A percentile compares a stretch with the other conserved stretches of the same genome.
Conservation (phyloP, 352 stramenopile species). For the Phytophthora pseudosyringae region DNA sequence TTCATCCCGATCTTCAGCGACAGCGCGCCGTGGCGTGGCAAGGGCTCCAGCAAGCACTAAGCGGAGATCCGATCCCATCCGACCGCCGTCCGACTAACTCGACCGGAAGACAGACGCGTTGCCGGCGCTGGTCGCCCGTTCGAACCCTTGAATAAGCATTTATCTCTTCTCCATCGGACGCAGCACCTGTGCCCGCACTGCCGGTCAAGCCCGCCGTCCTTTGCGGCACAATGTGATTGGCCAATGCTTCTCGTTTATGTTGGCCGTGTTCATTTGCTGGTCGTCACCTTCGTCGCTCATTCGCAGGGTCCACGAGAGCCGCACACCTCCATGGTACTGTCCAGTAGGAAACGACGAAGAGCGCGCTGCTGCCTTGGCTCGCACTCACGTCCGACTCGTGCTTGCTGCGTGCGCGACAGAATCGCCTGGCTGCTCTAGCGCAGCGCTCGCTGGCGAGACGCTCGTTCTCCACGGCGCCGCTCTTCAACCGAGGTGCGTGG, state of each 20-base stretch:
- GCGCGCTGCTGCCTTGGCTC: background rate
- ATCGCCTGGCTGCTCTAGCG: constrained; percentile 28
- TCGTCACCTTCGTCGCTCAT: background rate
- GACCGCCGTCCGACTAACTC: too few species aligned
- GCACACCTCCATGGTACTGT: constrained; percentile 24
- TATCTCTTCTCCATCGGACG: constrained; percentile 11
- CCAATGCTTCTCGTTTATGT: constrained; percentile 17
- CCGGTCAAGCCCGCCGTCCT: too few species aligned
- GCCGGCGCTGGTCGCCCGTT: constrained; percentile 13
- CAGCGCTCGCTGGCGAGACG: constrained; percentile 32
- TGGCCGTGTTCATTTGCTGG: constrained; percentile 10
- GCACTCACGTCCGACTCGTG: constrained; percentile 2
- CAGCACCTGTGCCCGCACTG: background rate
- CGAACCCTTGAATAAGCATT: constrained; percentile 33
- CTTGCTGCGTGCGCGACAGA: constrained; percentile 28
- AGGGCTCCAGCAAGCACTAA: constrained; percentile 67
- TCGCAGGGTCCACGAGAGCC: constrained; percentile 11
- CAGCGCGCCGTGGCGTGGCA: constrained; percentile 92
- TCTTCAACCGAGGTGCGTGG: constrained; percentile 66
- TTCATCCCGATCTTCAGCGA: constrained; percentile 99
- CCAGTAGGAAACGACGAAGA: background rate
- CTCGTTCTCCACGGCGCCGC: constrained; percentile 54
- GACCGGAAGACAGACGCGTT: background rate
- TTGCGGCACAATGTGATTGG: constrained; percentile 12
- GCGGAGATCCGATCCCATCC: background rate